These are phyloP conservation scores for Thuja plicata DNA, from an alignment of 83 land plant genomes.

Conservation along the genomic window DNA sequence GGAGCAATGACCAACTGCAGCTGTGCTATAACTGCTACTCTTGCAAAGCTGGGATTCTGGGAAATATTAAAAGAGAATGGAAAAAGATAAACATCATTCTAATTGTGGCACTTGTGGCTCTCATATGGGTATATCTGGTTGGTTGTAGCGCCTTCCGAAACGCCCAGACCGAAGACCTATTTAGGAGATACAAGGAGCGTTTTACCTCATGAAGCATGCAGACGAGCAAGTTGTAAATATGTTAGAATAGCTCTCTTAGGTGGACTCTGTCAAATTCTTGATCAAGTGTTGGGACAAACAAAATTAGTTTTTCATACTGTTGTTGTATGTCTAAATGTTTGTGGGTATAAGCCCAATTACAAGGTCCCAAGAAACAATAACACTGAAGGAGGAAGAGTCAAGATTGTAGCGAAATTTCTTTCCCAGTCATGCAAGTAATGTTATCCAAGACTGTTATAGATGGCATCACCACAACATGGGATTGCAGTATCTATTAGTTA, in stretches of 20 bases:
- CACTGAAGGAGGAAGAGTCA: background rate
- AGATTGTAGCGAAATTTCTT: background rate
- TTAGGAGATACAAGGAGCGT: conserved; percentile 45
- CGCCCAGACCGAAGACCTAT: conserved; percentile 65
- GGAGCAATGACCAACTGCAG: conserved; percentile 64
- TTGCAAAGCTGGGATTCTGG: conserved; percentile 82
- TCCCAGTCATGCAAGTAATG: background rate
- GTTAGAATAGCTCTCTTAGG: background rate
- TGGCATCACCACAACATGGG: background rate
- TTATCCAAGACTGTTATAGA: background rate
- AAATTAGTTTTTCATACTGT: background rate
- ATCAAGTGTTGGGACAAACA: background rate
- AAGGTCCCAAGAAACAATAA: background rate
- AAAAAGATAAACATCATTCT: conserved; percentile 64
- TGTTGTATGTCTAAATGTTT: background rate
- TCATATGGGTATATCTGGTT: conserved; percentile 72
- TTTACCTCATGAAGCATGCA: background rate
- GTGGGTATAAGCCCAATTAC: background rate
- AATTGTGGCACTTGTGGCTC: conserved; percentile 58
- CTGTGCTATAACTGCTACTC: conserved; percentile 69
- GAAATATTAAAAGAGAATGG: conserved; percentile 75
- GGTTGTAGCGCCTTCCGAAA: conserved; percentile 80
- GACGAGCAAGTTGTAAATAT: background rate
- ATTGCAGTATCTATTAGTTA: background rate
- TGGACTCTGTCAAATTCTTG: background rate